A percentile compares a stretch with the other conserved stretches of the same genome.
These are phyloP conservation scores for Penicillium paneum DNA, from an alignment of 2,329 filamentous ascomycete species.

Conservation along the genomic window DNA sequence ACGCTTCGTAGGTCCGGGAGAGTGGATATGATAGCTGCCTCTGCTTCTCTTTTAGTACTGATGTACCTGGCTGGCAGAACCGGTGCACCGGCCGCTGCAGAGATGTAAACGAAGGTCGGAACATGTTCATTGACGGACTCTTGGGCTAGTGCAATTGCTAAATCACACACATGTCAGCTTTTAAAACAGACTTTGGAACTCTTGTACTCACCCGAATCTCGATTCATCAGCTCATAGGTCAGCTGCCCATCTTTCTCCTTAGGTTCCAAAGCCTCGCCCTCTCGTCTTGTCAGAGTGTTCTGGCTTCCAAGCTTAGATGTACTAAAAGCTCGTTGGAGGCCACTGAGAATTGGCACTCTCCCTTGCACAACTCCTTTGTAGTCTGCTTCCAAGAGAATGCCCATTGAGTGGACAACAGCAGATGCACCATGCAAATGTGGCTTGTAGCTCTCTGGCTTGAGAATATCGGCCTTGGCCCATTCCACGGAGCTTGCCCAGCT, in stretches of 20 bases:
- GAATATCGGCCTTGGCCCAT: conserved; percentile 86
- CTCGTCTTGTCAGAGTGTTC: conserved; percentile 65
- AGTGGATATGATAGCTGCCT: conserved; percentile 67
- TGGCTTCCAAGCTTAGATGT: conserved; percentile 58
- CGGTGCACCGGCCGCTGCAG: conserved; percentile 80
- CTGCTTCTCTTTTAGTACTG: conserved; percentile 85
- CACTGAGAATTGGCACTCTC: conserved; percentile 74
- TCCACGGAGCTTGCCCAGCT: conserved; percentile 77
- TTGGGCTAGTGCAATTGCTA: conserved; percentile 76
- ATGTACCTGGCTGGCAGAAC: conserved; percentile 84
- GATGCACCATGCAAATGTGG: conserved; percentile 72
- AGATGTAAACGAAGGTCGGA: conserved; percentile 78
- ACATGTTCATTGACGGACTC: conserved; percentile 66
- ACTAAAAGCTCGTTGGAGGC: conserved; percentile 75
- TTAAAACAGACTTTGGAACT: not conserved
- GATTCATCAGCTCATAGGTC: conserved; percentile 97
- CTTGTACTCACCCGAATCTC: conserved; percentile 60
- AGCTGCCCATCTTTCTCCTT: conserved; percentile 70
- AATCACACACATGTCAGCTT: conserved; percentile 28
- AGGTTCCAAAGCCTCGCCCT: conserved; percentile 60
- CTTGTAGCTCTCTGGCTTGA: conserved; percentile 76
- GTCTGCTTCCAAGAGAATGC: conserved; percentile 92
- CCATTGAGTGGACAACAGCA: conserved; percentile 91
- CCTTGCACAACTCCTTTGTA: conserved; percentile 92
- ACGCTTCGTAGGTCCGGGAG: conserved; percentile 75